Percentiles rank a stretch among this genome's conserved stretches.
These are phyloP conservation scores for Hibiscus tridactylites DNA, from an alignment of 345 rosid genomes.

Conservation along the genomic window DNA sequence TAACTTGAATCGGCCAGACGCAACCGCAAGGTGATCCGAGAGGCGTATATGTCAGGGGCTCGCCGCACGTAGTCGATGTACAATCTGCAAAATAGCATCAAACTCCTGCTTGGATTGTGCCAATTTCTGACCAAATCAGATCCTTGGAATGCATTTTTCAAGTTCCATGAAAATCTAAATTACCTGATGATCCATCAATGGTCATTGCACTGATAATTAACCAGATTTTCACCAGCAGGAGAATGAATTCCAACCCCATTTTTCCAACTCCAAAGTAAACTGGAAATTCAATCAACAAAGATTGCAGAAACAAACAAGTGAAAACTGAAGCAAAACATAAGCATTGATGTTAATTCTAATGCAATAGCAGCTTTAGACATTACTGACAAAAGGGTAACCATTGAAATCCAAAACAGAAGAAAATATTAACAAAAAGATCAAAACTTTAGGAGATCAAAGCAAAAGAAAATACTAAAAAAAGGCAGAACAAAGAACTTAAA, in stretches of 20 bases:
- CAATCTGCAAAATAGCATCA: conserved; percentile 36
- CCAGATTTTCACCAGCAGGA: conserved; percentile 25
- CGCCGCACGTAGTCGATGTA: conserved; percentile 36
- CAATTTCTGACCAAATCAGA: neutral
- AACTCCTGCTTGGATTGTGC: too few species aligned
- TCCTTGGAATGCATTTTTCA: conserved; percentile 9
- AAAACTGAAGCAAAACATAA: neutral
- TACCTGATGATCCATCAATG: conserved; percentile 54
- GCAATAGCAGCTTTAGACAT: conserved; percentile 3
- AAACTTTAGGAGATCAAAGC: conserved; percentile 17
- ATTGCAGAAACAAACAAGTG: conserved; percentile 7
- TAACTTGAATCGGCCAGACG: conserved; percentile 63
- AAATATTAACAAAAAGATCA: neutral
- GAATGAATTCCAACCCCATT: conserved; percentile 31
- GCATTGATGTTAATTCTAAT: neutral
- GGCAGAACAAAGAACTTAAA: neutral
- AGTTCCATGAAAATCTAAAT: neutral
- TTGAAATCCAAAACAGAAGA: neutral
- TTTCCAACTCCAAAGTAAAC: conserved; percentile 11
- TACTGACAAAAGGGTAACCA: neutral
- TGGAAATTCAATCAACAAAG: neutral
- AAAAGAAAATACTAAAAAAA: neutral
- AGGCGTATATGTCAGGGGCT: conserved; percentile 52
- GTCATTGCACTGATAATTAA: conserved; percentile 16
- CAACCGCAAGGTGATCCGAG: conserved; percentile 53